These are phyloP conservation scores for Paraphaeosphaeria sporulosa DNA, from an alignment of 2,329 filamentous ascomycete species.

Conservation along the genomic window DNA sequence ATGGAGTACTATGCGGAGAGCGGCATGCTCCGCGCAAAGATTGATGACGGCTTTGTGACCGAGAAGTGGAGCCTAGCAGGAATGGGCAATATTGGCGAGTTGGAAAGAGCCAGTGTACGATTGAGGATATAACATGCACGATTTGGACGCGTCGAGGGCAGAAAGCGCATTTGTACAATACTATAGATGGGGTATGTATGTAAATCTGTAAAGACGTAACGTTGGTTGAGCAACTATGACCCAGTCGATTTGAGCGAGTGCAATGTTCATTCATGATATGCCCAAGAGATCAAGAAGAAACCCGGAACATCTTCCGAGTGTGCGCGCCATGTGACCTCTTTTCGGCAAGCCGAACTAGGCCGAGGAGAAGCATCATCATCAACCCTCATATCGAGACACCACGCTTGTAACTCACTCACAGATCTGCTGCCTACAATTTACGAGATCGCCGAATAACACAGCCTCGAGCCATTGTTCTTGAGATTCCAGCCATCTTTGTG, in stretches of 20 bases:
- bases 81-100: constrained; percentile 82
- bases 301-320: not conserved
- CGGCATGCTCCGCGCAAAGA: constrained; percentile 74
- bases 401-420: not conserved
- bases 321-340: not conserved
- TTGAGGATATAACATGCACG: constrained; percentile 36
- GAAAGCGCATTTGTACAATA: constrained; percentile 7
- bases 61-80: constrained; percentile 88
- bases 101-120: constrained; percentile 71
- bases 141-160: not conserved
- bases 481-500: too few relatives aligned
- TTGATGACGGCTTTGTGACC: constrained; percentile 74
- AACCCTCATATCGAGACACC: not conserved
- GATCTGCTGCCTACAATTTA: not conserved
- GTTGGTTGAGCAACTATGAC: not conserved
- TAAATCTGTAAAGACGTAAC: constrained; percentile 2
- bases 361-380: not conserved
- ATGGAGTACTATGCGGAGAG: constrained; percentile 95
- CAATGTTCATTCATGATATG: not conserved
- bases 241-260: not conserved
- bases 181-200: not conserved
- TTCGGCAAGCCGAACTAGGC: not conserved
- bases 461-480: too few relatives aligned
- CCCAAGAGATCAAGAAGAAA: not conserved
- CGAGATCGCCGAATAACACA: not conserved